These are phyloP conservation scores for Amaranthus hypochondriacus DNA, from an alignment of 148 eudicot species.

Conservation along the genomic window DNA sequence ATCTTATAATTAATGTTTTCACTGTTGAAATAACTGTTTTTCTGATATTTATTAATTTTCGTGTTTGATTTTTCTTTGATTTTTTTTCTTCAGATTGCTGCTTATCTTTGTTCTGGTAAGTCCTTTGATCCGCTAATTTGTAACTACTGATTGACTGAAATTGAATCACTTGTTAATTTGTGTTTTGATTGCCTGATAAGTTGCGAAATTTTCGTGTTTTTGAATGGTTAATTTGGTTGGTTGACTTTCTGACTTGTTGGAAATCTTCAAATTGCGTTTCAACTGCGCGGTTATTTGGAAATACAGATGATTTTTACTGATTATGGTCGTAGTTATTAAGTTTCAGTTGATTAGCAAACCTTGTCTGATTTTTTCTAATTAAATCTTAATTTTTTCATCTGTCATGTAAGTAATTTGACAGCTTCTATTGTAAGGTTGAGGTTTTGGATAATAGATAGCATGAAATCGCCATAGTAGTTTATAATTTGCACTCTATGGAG, in stretches of 20 bases:
- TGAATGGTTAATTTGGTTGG: neutral
- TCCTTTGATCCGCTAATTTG: neutral
- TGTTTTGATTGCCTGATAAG: neutral
- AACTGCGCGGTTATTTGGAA: neutral
- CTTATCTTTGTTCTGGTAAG: constrained; percentile 68
- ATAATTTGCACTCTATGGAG: too few relatives aligned
- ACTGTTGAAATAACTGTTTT: neutral
- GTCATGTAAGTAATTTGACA: too few relatives aligned
- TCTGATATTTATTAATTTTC: neutral
- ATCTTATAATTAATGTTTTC: neutral
- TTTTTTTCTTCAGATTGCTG: constrained; percentile 58
- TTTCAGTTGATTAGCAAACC: neutral
- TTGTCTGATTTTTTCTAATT: too few relatives aligned
- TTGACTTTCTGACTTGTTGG: constrained; percentile 21
- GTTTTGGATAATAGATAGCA: too few relatives aligned
- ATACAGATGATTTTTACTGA: neutral
- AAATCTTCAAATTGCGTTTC: constrained; percentile 1
- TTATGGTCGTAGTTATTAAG: neutral
- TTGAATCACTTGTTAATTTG: neutral
- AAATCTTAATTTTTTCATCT: too few relatives aligned
- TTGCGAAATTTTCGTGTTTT: neutral
- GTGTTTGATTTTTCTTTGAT: constrained; percentile 4
- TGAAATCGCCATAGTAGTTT: too few relatives aligned
- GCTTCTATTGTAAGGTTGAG: too few relatives aligned
- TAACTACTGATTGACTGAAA: neutral